Conservation (phyloP, 345 rosid species). For the Boechera retrofracta region DNA sequence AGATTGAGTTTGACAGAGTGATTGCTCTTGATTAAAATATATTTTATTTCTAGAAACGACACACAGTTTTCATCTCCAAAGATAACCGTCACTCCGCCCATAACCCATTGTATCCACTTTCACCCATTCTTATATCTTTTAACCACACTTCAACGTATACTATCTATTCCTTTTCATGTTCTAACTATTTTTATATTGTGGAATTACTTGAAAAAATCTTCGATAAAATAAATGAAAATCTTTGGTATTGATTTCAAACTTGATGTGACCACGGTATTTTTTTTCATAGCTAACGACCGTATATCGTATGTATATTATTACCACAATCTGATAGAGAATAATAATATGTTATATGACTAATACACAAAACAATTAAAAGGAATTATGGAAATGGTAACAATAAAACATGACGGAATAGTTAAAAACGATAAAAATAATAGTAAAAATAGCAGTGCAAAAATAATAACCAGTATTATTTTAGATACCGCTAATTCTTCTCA, state of each 20-base stretch:
- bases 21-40: constrained; percentile 11
- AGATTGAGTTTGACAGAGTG: constrained; percentile 46
- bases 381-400: too few relatives aligned
- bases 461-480: too few relatives aligned
- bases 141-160: constrained; percentile 6
- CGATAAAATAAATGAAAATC: constrained; percentile 12
- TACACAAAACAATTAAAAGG: too few relatives aligned
- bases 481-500: too few relatives aligned
- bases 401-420: too few relatives aligned
- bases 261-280: constrained; percentile 26
- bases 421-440: too few relatives aligned
- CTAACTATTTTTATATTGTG: neutral
- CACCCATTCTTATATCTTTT: constrained; percentile 20
- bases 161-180: neutral
- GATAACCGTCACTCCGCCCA: constrained; percentile 8
- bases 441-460: too few relatives aligned
- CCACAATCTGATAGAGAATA: neutral
- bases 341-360: too few relatives aligned
- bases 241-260: constrained; percentile 10
- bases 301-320: too few relatives aligned
- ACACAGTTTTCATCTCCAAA: constrained; percentile 32
- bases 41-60: neutral
- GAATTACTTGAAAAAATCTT: neutral
- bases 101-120: constrained; percentile 8
- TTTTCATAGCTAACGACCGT: neutral